Conservation (phyloP, 805 yeast species). For the Priceomyces castillae region DNA sequence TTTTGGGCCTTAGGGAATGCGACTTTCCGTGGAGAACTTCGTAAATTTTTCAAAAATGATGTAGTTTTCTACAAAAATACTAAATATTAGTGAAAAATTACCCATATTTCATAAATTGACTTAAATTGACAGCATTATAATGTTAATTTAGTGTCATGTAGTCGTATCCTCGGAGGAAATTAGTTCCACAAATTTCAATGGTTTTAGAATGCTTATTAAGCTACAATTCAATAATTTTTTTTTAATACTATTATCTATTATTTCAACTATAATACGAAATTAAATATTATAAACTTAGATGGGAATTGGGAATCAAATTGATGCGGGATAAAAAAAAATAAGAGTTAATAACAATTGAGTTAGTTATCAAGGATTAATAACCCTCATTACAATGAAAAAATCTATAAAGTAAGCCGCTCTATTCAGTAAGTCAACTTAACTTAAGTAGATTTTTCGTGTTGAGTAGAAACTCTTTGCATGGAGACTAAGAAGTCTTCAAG, state of each 20-base stretch:
- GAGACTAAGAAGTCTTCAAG: constrained; percentile 81
- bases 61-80: neutral
- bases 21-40: no score
- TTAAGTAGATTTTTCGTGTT: constrained; percentile 78
- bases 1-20: no score
- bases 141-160: no score
- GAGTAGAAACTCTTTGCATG: constrained; percentile 87
- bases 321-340: constrained; percentile 14
- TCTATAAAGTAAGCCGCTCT: neutral
- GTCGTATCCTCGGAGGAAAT: no score
- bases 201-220: no score
- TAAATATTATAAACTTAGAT: constrained; percentile 17
- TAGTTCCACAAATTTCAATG: no score
- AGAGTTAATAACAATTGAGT: constrained; percentile 4
- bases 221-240: no score
- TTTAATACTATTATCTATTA: constrained; percentile 26
- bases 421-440: constrained; percentile 5
- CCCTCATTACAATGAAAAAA: constrained; percentile 1
- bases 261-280: constrained; percentile 30
- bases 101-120: no score
- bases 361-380: neutral
- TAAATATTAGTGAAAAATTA: no score
- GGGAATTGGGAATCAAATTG: constrained; percentile 18
- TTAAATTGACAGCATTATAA: no score
- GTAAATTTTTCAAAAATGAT: neutral